Conservation (phyloP, 257 asterid species). For the Solanum paucissectum region DNA sequence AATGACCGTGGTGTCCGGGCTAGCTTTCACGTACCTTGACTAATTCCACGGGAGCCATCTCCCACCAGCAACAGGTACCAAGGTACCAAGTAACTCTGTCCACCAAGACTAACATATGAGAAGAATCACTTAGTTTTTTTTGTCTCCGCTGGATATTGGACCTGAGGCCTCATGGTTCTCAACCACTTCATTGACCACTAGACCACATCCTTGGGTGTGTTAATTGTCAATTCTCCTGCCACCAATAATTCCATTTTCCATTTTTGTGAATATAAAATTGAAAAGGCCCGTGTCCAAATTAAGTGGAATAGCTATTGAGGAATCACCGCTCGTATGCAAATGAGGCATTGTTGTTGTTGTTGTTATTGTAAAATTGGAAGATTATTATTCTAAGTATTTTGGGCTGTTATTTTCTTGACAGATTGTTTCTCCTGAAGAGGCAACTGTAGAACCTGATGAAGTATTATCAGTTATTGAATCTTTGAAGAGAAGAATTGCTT, state of each 20-base stretch:
- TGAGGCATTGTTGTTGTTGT: neutral
- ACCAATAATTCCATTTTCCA: neutral
- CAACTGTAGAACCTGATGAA: constrained; percentile 29
- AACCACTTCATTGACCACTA: neutral
- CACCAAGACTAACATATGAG: neutral
- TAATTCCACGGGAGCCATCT: neutral
- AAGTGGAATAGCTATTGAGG: neutral
- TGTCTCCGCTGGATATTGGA: neutral
- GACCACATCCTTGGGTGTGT: neutral
- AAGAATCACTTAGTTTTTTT: neutral
- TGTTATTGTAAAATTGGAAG: neutral
- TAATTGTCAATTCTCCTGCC: neutral
- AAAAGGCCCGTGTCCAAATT: neutral
- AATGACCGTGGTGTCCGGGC: neutral
- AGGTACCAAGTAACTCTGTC: neutral
- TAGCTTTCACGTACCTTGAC: neutral
- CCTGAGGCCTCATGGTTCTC: neutral
- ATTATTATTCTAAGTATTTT: neutral
- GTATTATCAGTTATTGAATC: constrained; percentile 49
- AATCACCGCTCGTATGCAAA: neutral
- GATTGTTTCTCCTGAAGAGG: constrained; percentile 32
- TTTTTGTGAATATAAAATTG: neutral
- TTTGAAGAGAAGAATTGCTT: constrained; percentile 55
- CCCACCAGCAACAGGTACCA: neutral
- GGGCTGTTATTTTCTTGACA: constrained; percentile 15